These are phyloP conservation scores for Besnoitia besnoiti DNA, from an alignment of 169 alveolate species.

Conservation along the genomic window DNA sequence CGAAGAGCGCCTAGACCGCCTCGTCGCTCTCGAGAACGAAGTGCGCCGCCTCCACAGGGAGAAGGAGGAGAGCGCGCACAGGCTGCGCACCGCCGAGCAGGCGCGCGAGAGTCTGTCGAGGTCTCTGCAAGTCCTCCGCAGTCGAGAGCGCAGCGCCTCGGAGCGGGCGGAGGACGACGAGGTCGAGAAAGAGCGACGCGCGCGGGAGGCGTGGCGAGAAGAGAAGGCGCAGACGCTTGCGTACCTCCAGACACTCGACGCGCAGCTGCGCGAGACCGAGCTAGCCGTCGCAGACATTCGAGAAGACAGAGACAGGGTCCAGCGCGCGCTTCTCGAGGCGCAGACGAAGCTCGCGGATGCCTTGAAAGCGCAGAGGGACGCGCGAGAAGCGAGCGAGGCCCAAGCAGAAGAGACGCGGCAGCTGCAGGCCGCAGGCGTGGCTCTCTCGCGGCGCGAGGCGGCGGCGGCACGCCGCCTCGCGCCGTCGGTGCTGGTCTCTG, in stretches of 20 bases:
- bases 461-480: not conserved
- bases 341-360: not conserved
- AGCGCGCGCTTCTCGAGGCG: not conserved
- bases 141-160: not conserved
- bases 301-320: not conserved
- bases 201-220: not conserved
- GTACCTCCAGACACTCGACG: not conserved
- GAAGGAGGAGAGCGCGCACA: not conserved
- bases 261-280: not conserved
- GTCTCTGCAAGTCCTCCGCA: not conserved
- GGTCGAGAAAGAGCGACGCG: not conserved
- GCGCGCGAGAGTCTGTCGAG: not conserved
- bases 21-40: not conserved
- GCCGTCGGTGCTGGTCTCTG: not conserved
- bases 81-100: slow-evolving; percentile 5
- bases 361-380: not conserved
- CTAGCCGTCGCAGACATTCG: not conserved
- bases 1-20: not conserved
- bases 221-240: not conserved
- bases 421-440: not conserved
- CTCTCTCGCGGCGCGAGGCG: not conserved
- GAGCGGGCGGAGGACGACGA: not conserved
- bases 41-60: not conserved
- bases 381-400: not conserved
- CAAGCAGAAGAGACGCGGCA: not conserved